Evolutionary conservation across 345 rosid genomes (phyloP).

Genomic region (Ailanthus altissimus): DNA sequence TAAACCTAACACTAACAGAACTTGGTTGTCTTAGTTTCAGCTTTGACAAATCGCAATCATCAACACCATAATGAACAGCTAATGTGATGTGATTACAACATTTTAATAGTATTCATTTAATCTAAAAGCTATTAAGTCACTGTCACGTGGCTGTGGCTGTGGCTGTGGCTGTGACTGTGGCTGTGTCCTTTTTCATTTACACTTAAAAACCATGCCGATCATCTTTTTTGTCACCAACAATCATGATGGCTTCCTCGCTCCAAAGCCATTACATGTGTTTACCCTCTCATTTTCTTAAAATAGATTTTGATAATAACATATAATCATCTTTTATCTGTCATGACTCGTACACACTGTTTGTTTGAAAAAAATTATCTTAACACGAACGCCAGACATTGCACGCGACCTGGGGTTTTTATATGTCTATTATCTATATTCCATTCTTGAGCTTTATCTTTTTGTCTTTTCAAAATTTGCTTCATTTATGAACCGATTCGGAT

Average conservation of each 20-base stretch:
- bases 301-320: no score
- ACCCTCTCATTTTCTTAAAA: not conserved
- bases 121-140: not conserved
- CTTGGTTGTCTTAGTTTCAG: not conserved
- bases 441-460: not conserved
- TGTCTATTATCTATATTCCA: not conserved
- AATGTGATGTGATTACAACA: not conserved
- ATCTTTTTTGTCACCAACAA: not conserved
- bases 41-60: not conserved
- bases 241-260: not conserved
- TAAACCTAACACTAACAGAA: no score
- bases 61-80: not conserved
- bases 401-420: slow-evolving; percentile 21
- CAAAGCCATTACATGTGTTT: slow-evolving; percentile 16
- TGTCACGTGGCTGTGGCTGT: not conserved
- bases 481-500: not conserved
- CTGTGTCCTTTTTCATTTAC: not conserved
- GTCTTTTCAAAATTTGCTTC: not conserved
- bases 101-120: not conserved
- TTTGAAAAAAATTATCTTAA: no score
- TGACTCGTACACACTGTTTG: no score
- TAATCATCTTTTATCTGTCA: no score
- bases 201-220: not conserved
- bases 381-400: slow-evolving; percentile 18
- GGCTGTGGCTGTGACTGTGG: not conserved